phyloP scores from a whole-genome alignment of 306 rosid species.

The Glycine soja region DNA sequence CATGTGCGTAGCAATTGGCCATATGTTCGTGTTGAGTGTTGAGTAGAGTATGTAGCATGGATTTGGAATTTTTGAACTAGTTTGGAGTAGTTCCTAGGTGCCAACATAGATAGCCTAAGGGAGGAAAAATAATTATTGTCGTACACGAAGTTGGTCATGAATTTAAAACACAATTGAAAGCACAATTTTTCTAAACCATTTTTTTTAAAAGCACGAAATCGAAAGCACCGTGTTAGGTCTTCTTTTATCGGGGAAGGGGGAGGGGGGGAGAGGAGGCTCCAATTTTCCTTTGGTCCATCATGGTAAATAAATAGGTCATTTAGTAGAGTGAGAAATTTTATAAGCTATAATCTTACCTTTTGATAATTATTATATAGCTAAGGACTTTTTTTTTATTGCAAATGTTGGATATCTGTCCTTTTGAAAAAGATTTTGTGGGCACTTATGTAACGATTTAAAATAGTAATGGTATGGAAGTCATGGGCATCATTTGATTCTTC shows the following conservation, averaged over 20 bases:
- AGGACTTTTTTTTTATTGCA: no score
- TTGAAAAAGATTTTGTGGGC: no score
- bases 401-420: no score
- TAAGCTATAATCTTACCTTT: neutral
- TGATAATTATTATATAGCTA: no score
- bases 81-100: constrained; percentile 46
- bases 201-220: neutral
- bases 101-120: constrained; percentile 38
- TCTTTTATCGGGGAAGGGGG: constrained; percentile 19
- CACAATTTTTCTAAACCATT: no score
- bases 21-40: neutral
- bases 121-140: constrained; percentile 29
- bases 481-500: no score
- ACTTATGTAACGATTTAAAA: no score
- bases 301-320: neutral
- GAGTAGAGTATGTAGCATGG: constrained; percentile 28
- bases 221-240: constrained; percentile 16
- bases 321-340: neutral
- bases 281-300: neutral
- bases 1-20: constrained; percentile 43
- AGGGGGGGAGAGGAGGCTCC: neutral
- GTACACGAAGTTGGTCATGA: constrained; percentile 32
- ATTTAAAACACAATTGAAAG: constrained; percentile 24
- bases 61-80: constrained; percentile 44
- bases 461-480: no score